A percentile compares a stretch with the other conserved stretches of the same genome.
phyloP scores from a whole-genome alignment of 352 stramenopile genomes.

The Globisporangium paddicum region DNA sequence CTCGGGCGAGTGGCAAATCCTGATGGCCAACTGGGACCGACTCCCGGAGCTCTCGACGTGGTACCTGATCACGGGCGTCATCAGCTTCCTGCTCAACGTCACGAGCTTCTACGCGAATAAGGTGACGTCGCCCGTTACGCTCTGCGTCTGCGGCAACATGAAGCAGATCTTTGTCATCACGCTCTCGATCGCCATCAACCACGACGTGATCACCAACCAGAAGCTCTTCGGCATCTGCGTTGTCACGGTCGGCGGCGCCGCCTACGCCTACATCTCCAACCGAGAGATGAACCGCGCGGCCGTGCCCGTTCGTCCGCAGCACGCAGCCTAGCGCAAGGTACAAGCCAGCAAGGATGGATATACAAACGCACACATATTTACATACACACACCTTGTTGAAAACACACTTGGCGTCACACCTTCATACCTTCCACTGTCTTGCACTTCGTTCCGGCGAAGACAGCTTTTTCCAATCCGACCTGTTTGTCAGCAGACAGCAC shows the following conservation, averaged over 20 bases:
- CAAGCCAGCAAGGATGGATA: no score
- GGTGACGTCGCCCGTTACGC: conserved; percentile 91
- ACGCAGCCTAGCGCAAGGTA: not conserved
- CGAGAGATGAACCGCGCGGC: conserved; percentile 63
- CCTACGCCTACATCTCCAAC: conserved; percentile 77
- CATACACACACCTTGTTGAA: not conserved
- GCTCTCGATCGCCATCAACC: conserved; percentile 75
- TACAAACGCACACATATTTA: not conserved
- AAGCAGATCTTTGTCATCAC: conserved; percentile 91
- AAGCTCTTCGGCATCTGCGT: conserved; percentile 68
- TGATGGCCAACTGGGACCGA: conserved; percentile 62
- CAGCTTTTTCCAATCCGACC: not conserved
- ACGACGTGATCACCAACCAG: conserved; percentile 62
- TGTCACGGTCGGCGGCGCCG: conserved; percentile 57
- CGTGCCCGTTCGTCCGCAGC: conserved; percentile 24
- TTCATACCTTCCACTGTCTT: not conserved
- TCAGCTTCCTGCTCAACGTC: conserved; percentile 93
- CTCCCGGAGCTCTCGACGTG: conserved; percentile 52
- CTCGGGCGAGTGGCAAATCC: conserved; percentile 60
- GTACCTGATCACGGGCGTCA: conserved; percentile 84
- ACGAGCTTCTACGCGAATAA: conserved; percentile 94
- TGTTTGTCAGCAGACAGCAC: not conserved
- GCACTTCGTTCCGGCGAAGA: not conserved
- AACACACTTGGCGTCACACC: not conserved
- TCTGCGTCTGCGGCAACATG: conserved; percentile 93